Percentiles rank a stretch among this genome's conserved stretches.
phyloP scores from a whole-genome alignment of 306 rosid species.

The Albizia julibrissin region DNA sequence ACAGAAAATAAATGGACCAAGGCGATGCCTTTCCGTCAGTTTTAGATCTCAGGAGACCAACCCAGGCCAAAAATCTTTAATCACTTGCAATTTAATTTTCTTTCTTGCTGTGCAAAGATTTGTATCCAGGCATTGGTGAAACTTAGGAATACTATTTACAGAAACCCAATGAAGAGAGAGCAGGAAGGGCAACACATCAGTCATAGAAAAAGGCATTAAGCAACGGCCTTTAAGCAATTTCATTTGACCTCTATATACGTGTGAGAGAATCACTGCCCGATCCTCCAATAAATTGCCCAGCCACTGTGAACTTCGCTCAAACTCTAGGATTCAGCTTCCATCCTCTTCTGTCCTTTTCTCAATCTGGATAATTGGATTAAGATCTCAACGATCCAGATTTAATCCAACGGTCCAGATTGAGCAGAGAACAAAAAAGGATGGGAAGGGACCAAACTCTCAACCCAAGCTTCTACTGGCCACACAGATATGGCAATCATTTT shows the following conservation, averaged over 20 bases:
- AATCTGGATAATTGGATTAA: too few species aligned
- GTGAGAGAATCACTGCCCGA: conserved; percentile 50
- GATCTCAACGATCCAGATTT: too few species aligned
- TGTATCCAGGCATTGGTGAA: conserved; percentile 18
- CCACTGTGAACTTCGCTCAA: conserved; percentile 34
- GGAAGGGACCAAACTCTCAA: conserved; percentile 41
- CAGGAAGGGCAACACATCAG: neutral
- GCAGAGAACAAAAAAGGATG: too few species aligned
- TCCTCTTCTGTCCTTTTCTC: too few species aligned
- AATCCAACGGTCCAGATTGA: too few species aligned
- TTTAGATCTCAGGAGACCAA: neutral
- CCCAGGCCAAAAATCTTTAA: neutral
- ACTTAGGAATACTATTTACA: conserved; percentile 41
- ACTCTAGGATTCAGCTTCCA: too few species aligned
- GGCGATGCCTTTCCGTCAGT: neutral
- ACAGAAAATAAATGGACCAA: neutral
- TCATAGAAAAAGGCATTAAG: conserved; percentile 35
- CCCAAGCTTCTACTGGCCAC: conserved; percentile 40
- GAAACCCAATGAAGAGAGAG: conserved; percentile 35
- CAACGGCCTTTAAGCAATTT: conserved; percentile 55
- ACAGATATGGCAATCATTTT: conserved; percentile 39
- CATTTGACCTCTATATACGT: conserved; percentile 51
- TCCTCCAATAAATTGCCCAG: conserved; percentile 41
- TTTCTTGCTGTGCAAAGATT: conserved; percentile 32
- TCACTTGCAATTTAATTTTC: conserved; percentile 21